phyloP scores from a whole-genome alignment of 805 yeast genomes.

The Ascoidea tarda region DNA sequence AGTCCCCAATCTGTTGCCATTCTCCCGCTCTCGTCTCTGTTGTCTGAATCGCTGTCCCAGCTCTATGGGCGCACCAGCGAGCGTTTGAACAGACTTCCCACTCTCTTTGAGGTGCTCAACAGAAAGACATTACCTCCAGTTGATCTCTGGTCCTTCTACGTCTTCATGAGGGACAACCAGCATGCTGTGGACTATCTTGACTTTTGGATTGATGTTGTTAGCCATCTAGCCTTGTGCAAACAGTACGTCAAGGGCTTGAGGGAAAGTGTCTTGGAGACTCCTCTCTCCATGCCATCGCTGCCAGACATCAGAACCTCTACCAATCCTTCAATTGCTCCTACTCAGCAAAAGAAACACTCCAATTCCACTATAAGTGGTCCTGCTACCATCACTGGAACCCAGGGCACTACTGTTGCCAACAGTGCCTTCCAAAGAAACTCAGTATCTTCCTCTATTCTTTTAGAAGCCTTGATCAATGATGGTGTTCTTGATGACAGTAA shows the following conservation, averaged over 20 bases:
- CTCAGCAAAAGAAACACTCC: neutral
- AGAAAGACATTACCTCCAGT: slow-evolving; percentile 73
- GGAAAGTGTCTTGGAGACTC: slow-evolving; percentile 21
- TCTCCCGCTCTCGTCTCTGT: too few relatives aligned
- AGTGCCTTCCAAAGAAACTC: slow-evolving; percentile 18
- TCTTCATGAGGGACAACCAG: slow-evolving; percentile 76
- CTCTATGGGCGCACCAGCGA: neutral
- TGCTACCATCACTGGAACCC: slow-evolving; percentile 1
- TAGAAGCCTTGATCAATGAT: slow-evolving; percentile 60
- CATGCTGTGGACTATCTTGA: slow-evolving; percentile 80
- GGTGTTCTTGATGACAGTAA: slow-evolving; percentile 60
- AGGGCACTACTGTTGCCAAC: neutral
- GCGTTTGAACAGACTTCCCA: slow-evolving; percentile 47
- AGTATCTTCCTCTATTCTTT: slow-evolving; percentile 45
- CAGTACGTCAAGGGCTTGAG: slow-evolving; percentile 64
- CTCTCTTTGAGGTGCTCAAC: slow-evolving; percentile 74
- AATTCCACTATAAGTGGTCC: neutral
- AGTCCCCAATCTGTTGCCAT: too few relatives aligned
- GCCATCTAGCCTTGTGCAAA: slow-evolving; percentile 51
- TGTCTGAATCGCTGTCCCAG: too few relatives aligned
- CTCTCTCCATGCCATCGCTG: neutral
- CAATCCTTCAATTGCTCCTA: neutral
- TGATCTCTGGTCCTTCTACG: slow-evolving; percentile 81
- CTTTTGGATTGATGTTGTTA: slow-evolving; percentile 79
- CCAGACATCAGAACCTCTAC: neutral